A percentile compares a stretch with the other conserved stretches of the same genome.
Evolutionary conservation across 345 rosid genomes (phyloP).

Genomic region (Bruguiera sexangula): DNA sequence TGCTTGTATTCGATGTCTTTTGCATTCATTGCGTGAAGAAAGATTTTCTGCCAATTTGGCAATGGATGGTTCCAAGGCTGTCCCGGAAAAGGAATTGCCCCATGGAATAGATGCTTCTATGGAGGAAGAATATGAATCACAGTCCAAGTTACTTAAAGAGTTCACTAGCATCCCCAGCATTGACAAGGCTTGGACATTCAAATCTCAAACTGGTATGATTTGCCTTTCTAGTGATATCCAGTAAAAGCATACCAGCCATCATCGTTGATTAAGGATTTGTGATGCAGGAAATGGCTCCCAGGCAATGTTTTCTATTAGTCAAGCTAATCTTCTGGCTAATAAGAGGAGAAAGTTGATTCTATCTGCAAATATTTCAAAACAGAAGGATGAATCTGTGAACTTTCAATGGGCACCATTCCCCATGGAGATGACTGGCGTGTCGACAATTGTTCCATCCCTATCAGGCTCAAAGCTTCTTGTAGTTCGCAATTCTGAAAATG

Average conservation of each 20-base stretch:
- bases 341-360: conserved; percentile 60
- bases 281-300: conserved; percentile 48
- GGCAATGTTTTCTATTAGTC: conserved; percentile 77
- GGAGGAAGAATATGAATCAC: conserved; percentile 66
- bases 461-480: conserved; percentile 79
- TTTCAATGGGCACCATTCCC: conserved; percentile 88
- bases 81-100: conserved; percentile 32
- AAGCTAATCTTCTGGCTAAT: conserved; percentile 74
- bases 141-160: conserved; percentile 70
- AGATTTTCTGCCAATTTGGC: conserved; percentile 27
- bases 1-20: conserved; percentile 7
- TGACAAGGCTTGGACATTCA: conserved; percentile 79
- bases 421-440: conserved; percentile 64
- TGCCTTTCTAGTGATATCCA: no score
- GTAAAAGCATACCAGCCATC: no score
- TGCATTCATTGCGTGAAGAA: conserved; percentile 25
- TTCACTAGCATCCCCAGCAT: conserved; percentile 55
- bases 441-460: conserved; percentile 74
- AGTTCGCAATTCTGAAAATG: conserved; percentile 68
- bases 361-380: conserved; percentile 50
- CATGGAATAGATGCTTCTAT: conserved; percentile 46
- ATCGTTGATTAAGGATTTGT: neutral
- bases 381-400: conserved; percentile 33
- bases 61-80: conserved; percentile 49
- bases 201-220: conserved; percentile 47